Evolutionary conservation across 2,329 filamentous ascomycete genomes (phyloP), one percentile per base, ranked within the genome.

Genomic region (Zopfia rhizophila): DNA sequence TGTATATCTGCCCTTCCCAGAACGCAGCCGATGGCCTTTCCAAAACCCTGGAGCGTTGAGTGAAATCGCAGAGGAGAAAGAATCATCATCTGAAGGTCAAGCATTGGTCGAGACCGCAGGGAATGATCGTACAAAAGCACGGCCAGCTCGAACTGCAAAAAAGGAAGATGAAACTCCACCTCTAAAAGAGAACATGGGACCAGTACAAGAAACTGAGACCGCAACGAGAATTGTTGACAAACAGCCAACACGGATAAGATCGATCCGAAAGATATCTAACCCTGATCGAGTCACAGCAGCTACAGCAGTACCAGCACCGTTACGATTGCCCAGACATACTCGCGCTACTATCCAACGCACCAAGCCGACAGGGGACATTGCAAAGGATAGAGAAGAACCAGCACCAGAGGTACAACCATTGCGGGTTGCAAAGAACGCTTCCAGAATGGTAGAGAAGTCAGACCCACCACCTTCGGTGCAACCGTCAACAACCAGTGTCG

Each of bases 1-100:
- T 4, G 76, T 80, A 3, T 80, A 80, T 51, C 65, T 75, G 5
- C 76, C 73, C n/a, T 74, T 73, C 48, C 72, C 73, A 7, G 69
- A 67, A 40, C 67, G 69, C 7, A 65, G 63, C 8, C 68, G 69
- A 42, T 73, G 70, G 67, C 66, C 68, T 25, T 63, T 66, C 30
- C 60, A 64, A 30, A 47, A 53, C 37, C 59, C 56, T 16, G 62
- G 63, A 41, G 63, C 65, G 18, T 38, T 73, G 53, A 66, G 68
- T 50, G 68, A 73, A 42, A 77, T 74, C 35, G 61, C 63, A 30
- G 63, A 75, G 52, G 68, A 75, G 57, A 70, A 70, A 52, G 70
- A 70, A 38, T 65, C 66, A 5, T 72, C 67, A 11, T 66, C 65
- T 12, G 72, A 74, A 51, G 70, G 65, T 3, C 61, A 63, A 24